Evolutionary conservation across 2,329 filamentous ascomycete species (phyloP), one percentile per base, ranked within the genome.

Genomic region (Aspergillus ochraceoroseus): DNA sequence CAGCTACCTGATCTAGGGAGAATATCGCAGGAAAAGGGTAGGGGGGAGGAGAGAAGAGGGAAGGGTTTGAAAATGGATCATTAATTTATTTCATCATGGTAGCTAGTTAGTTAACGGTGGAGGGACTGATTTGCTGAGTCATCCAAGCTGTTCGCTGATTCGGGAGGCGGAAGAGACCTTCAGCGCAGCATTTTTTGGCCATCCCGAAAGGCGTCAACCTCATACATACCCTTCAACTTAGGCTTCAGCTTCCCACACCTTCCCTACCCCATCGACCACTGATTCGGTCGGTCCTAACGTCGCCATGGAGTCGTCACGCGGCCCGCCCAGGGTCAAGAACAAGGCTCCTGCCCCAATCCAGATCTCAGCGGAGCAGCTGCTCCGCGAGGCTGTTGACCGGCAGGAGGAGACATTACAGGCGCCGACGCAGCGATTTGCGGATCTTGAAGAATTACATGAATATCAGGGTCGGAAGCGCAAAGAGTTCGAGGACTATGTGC

Each of bases 401-500:
- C 92, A 96, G 70, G 92, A 98, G 69, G 81, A 83, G 22, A 79
- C 80, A 27, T 72, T 96, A 38, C 84, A 95, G 66, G 87, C 87
- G 35, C 92, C 92, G 1, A 95, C 89, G 11, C 89, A 95, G 67
- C 83, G 89, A 30, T 96, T 98, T 57, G 87, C 87, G 52, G 92
- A 98, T 57, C 79, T 98, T 56, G 92, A 98, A 71, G 92, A 98
- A 72, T 80, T 98, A 32, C 90, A 96, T 71, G 92, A 96, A 68
- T 95, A 86, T 67, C 92, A 98, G 67, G 90, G 89, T 39, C 80
- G 92, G 50, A 96, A 96, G 71, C 78, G 92, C 54, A 92, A 89
- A 66, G 92, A 95, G 59, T 98, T 95, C 56, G 92, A 98, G 68
- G 87, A 95, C 72, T 96, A 96, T 82, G 87, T 96, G 46, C 83